Conservation (phyloP, 1,284 basidiomycete genomes). For the Ustilago sp. region DNA sequence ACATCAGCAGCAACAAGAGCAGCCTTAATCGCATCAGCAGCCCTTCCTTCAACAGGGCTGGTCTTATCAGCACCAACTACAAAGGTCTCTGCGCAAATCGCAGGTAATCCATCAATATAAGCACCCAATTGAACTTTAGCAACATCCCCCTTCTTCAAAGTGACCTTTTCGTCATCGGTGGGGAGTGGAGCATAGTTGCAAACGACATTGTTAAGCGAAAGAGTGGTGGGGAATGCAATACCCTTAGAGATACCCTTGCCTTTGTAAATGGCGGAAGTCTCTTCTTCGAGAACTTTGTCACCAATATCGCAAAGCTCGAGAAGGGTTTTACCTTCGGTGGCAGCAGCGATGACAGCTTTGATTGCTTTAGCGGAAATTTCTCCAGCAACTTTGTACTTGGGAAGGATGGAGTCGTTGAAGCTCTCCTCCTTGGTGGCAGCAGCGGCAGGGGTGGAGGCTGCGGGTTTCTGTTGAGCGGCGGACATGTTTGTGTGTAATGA, state of each 20-base stretch:
- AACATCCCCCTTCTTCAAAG: slow-evolving; percentile 86
- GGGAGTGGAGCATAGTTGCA: slow-evolving; percentile 75
- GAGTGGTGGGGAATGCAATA: slow-evolving; percentile 88
- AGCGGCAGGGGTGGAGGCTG: slow-evolving; percentile 21
- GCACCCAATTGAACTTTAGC: slow-evolving; percentile 96
- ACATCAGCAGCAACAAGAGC: slow-evolving; percentile 92
- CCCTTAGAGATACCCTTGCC: slow-evolving; percentile 82
- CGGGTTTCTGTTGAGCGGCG: slow-evolving; percentile 19
- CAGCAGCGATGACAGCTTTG: slow-evolving; percentile 74
- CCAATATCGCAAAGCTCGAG: slow-evolving; percentile 91
- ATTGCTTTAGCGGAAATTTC: slow-evolving; percentile 88
- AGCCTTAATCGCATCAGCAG: slow-evolving; percentile 91
- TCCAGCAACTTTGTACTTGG: slow-evolving; percentile 80
- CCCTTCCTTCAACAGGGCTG: slow-evolving; percentile 82
- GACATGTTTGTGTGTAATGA: slow-evolving; percentile 28
- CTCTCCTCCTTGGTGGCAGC: slow-evolving; percentile 48
- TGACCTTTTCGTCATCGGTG: slow-evolving; percentile 73
- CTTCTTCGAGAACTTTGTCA: slow-evolving; percentile 89
- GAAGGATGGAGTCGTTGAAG: slow-evolving; percentile 64
- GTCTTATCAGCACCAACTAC: slow-evolving; percentile 77
- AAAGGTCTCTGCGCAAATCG: slow-evolving; percentile 84
- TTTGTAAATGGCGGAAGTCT: slow-evolving; percentile 87
- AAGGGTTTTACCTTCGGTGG: slow-evolving; percentile 81
- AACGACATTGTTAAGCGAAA: slow-evolving; percentile 84
- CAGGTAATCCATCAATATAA: slow-evolving; percentile 92